Evolutionary conservation across 345 rosid species (phyloP).

Genomic region (Rhodamnia rubescens): DNA sequence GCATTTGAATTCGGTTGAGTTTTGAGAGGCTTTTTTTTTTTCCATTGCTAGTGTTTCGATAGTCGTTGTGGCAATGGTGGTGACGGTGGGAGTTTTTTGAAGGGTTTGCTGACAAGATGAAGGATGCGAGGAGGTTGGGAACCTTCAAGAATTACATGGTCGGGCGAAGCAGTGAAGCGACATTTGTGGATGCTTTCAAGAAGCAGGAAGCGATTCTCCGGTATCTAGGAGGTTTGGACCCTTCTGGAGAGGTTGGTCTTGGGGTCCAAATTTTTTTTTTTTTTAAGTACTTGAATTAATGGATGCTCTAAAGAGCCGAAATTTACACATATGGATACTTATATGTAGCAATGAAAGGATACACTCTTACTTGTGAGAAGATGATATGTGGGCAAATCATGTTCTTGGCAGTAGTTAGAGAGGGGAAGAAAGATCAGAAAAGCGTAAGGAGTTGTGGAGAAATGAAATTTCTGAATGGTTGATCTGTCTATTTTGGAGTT

Average conservation of each 20-base stretch:
- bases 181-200: constrained; percentile 69
- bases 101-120: constrained; percentile 79
- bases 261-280: not conserved
- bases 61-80: not conserved
- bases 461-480: not conserved
- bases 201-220: constrained; percentile 77
- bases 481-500: not conserved
- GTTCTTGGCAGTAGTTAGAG: not conserved
- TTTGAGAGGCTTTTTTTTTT: not conserved
- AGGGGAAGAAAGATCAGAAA: not conserved
- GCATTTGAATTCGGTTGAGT: not conserved
- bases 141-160: constrained; percentile 65
- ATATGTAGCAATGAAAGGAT: not conserved
- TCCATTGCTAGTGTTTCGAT: not conserved
- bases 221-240: constrained; percentile 57
- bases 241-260: constrained; percentile 75
- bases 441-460: not conserved
- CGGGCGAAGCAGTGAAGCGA: constrained; percentile 82
- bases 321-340: not conserved
- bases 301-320: not conserved
- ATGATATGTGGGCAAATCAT: not conserved
- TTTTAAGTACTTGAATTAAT: not conserved
- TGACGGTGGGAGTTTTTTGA: not conserved
- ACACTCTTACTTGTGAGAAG: not conserved
- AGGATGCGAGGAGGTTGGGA: constrained; percentile 58